Evolutionary conservation across 768 basidiomycete genomes (phyloP), one percentile per base, ranked within the genome.

Genomic region (Suillus weaverae): DNA sequence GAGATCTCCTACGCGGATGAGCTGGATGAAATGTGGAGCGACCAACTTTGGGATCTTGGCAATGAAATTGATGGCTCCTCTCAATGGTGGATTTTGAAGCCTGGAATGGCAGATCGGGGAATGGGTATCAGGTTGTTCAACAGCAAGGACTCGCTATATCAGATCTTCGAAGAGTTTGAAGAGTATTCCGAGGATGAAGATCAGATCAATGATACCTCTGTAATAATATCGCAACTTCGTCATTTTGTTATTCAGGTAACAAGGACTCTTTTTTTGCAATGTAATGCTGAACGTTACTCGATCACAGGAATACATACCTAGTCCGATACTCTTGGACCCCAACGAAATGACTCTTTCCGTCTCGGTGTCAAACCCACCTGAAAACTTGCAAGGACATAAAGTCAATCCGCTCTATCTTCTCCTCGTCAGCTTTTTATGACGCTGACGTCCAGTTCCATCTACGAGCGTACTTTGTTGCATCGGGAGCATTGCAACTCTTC

Each of bases 81-180:
- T 20, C 80, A 69, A 59, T 98, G 97, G 97, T 99, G 90, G 85
- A 97, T 99, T 66, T 78, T 99, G 60, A 99, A 99, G 79, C 96
- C 97, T 54, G 94, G 95, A 20, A 97, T 99, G 92, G 90, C 95
- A 1, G 96, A 99, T 79, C 85, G 94, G 59, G 97, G 95, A 14
- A 94, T 94, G 84, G 97, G 97, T 2, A 95, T 99, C 68, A 80
- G 95, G 53, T 78, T 99, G 55, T 98, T 99, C 77, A 86, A 90
- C 61, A 89, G 84, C 62, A 90, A 90, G 75, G 85, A 86, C 14
- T 80, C 85, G 38, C 81, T 99, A 64, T 84, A 85, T 64, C 70
- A 74, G 5, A 95, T 98, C 32, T 93, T 98, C 66, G 83, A 89
- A 67, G 85, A 85, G 26, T 98, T 98, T 68, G 96, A 97, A 66